Conservation (phyloP, 2,329 filamentous ascomycete genomes). For the Curvularia sp. region DNA sequence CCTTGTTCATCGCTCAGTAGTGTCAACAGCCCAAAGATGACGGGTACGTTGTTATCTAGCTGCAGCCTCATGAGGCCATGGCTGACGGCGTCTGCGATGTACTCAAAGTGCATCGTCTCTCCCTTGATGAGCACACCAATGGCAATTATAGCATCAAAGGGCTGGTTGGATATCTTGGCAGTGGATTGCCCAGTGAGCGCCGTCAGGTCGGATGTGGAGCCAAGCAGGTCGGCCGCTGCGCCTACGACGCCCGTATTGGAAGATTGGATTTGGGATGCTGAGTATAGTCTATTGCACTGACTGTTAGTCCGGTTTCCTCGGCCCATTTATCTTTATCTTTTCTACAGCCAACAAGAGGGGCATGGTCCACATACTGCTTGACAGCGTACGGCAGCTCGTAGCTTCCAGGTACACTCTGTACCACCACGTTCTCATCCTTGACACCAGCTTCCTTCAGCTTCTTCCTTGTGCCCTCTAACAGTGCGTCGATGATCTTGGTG, state of each 20-base stretch:
- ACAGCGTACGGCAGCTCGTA: conserved; percentile 95
- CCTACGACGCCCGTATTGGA: conserved; percentile 63
- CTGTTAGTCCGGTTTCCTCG: neutral
- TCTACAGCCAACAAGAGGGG: neutral
- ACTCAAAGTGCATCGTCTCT: conserved; percentile 99
- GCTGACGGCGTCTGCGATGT: conserved; percentile 89
- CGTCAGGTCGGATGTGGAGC: conserved; percentile 68
- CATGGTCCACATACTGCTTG: conserved; percentile 69
- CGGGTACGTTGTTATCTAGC: conserved; percentile 84
- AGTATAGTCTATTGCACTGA: conserved; percentile 63
- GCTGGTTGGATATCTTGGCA: conserved; percentile 46
- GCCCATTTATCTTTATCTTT: conserved; percentile 9
- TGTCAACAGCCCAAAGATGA: conserved; percentile 91
- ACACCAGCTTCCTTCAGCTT: conserved; percentile 82
- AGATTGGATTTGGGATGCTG: conserved; percentile 83
- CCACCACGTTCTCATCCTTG: conserved; percentile 83
- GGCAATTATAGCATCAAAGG: conserved; percentile 94
- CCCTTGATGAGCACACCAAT: conserved; percentile 98
- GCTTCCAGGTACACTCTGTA: conserved; percentile 88
- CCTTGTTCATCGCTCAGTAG: conserved; percentile 90
- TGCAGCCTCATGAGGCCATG: conserved; percentile 95
- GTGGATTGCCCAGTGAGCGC: conserved; percentile 33
- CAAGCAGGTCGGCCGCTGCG: conserved; percentile 78
- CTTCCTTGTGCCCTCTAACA: conserved; percentile 80
- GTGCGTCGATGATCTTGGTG: conserved; percentile 80